These are phyloP conservation scores for Xylariales sp. DNA, from an alignment of 2,329 filamentous ascomycete genomes.

Conservation along the genomic window DNA sequence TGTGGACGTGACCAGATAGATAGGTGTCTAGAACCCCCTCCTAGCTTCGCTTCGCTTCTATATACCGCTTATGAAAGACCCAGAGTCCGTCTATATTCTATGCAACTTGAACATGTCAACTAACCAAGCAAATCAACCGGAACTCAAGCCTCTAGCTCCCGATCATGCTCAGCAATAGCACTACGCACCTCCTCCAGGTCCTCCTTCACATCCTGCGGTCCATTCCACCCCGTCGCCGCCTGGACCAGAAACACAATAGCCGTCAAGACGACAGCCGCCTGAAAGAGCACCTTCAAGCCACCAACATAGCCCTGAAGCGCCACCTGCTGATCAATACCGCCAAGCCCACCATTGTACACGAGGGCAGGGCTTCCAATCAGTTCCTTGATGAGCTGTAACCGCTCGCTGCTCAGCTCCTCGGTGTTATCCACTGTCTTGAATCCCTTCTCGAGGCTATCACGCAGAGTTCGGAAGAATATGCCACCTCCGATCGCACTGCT, in stretches of 20 bases:
- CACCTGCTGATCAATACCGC: constrained; percentile 35
- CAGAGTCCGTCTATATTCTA: no score
- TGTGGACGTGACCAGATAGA: no score
- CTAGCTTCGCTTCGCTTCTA: no score
- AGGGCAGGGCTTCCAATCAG: constrained; percentile 48
- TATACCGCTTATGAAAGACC: no score
- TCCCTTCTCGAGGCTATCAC: constrained; percentile 47
- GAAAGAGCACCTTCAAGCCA: constrained; percentile 42
- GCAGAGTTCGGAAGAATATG: constrained; percentile 61
- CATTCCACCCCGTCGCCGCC: constrained; percentile 47
- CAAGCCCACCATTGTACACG: constrained; percentile 40
- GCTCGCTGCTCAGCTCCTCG: constrained; percentile 24
- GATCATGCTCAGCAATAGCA: constrained; percentile 11
- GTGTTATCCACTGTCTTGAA: constrained; percentile 46
- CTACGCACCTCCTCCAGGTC: constrained; percentile 40
- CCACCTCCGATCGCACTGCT: constrained; percentile 77
- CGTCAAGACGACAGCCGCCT: constrained; percentile 39
- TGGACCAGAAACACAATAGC: constrained; percentile 42
- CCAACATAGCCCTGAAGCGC: constrained; percentile 44
- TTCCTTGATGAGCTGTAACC: constrained; percentile 36
- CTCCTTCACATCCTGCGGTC: constrained; percentile 42
- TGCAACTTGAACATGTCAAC: no score
- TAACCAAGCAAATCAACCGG: no score
- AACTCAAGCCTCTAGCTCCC: constrained; percentile 7
- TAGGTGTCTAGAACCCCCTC: no score